These are phyloP conservation scores for Parafenestella ontariensis DNA, from an alignment of 2,329 filamentous ascomycete genomes.

Conservation along the genomic window DNA sequence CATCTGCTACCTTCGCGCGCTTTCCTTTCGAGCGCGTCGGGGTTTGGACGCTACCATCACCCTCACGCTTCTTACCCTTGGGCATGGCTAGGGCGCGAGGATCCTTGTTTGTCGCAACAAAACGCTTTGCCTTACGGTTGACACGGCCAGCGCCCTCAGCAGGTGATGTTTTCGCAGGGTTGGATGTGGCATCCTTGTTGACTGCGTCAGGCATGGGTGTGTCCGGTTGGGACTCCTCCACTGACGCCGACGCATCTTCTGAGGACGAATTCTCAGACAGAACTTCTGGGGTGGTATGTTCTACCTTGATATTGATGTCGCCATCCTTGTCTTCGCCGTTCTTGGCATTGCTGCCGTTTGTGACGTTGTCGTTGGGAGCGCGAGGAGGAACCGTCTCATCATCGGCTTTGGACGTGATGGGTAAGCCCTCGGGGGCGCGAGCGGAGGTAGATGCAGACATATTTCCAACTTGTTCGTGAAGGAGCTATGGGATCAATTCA, in stretches of 20 bases:
- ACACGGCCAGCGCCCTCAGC: background rate
- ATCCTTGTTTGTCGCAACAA: background rate
- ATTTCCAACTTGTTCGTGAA: background rate
- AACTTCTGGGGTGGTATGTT: too few relatives aligned
- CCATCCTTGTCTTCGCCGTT: background rate
- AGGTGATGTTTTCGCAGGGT: slow-evolving; percentile 18
- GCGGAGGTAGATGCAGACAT: background rate
- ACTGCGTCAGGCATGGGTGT: background rate
- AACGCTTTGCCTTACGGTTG: background rate
- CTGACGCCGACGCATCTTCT: background rate
- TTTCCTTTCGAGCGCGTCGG: background rate
- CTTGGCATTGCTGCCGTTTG: background rate
- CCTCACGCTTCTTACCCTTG: slow-evolving; percentile 1
- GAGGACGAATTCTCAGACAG: background rate
- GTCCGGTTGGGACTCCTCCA: slow-evolving; percentile 46
- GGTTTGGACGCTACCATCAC: background rate
- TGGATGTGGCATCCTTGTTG: slow-evolving; percentile 52
- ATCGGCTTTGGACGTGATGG: background rate
- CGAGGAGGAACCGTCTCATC: background rate
- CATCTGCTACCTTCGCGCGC: background rate
- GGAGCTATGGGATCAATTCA: background rate
- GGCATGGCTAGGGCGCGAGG: background rate
- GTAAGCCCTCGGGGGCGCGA: background rate
- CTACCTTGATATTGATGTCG: too few relatives aligned
- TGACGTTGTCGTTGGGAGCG: background rate